Evolutionary conservation across 2,329 filamentous ascomycete species (phyloP).

Genomic region (Dactylella cylindrospora): DNA sequence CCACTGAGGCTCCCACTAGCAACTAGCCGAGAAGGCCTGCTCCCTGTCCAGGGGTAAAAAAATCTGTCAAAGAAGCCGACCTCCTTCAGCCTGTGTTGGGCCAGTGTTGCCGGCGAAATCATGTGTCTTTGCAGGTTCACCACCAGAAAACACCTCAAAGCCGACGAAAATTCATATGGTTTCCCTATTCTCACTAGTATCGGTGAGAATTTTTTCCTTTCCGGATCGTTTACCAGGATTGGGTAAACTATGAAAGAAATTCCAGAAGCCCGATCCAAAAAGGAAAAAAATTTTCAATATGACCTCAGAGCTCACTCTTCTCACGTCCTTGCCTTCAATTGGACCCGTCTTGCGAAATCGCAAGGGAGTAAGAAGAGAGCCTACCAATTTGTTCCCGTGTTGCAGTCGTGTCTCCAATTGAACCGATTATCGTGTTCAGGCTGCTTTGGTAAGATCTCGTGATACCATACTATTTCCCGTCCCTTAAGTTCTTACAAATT

Average conservation of each 20-base stretch:
- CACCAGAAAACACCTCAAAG: constrained; percentile 28
- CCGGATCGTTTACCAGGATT: constrained; percentile 32
- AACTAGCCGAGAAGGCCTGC: constrained; percentile 16
- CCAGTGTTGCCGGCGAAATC: no score
- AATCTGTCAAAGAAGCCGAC: constrained; percentile 4
- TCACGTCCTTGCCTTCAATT: no score
- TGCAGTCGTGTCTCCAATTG: constrained; percentile 29
- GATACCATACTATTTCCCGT: no score
- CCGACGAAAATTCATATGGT: no score
- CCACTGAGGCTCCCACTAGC: constrained; percentile 22
- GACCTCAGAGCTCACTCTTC: constrained; percentile 23
- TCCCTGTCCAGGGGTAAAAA: constrained; percentile 11
- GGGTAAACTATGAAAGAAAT: constrained; percentile 35
- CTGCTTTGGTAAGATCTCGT: constrained; percentile 28
- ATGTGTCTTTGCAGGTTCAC: constrained; percentile 29
- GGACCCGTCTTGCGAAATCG: constrained; percentile 1
- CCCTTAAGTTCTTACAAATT: constrained; percentile 5
- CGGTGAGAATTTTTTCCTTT: constrained; percentile 29
- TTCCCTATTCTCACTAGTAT: constrained; percentile 19
- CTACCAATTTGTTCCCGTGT: constrained; percentile 10
- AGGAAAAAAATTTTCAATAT: constrained; percentile 20
- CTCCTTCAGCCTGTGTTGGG: constrained; percentile 29
- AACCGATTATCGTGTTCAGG: constrained; percentile 22
- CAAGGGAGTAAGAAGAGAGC: no score
- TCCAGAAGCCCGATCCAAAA: constrained; percentile 34